Evolutionary conservation across 1,139 yeast species (phyloP), one percentile per base, ranked within the genome.

Genomic region (Martiniozyma asiatica): DNA sequence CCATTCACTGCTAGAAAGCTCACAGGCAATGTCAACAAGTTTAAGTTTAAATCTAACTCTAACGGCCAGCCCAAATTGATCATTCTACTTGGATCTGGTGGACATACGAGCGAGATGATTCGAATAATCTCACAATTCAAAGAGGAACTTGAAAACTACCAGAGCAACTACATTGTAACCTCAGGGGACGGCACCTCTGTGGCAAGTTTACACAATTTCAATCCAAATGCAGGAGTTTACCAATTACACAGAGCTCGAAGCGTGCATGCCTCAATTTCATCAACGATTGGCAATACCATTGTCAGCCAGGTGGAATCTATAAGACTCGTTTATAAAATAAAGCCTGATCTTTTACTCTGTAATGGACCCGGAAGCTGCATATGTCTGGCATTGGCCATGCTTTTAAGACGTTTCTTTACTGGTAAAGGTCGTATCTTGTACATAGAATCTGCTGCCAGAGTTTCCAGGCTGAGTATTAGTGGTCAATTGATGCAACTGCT

Each of bases 301-400:
- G 39, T 42, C 30, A 73, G 66, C 13, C 62, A 53, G 23, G 26
- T 38, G 1, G 50, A 58, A 8, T 55, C 68, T 0, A 40, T 54
- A 5, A 30, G 30, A 1, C 16, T 47, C 9, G 17, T 38, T 3
- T 3, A 26, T 14, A 24, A 11, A 3, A 26, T 28, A 3, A 33
- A 55, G 13, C 80, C 81, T 0, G 62, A 65, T 22, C 52, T 74
- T 5, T 58, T 89, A 11, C 51, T 89, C 14, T 55, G 82, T 38
- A 92, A 89, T 50, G 99, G 99, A 0, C 99, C 99, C 0, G 99
- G 96, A 1, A 84, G 96, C 0, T 65, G 87, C 33, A 84, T 87
- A 2, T 77, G 93, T 2, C 53, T 82, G 17, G 80, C 89, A 35
- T 68, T 75, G 34, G 64, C 77, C 2, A 48, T 77, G 11, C 65